These are phyloP conservation scores for Fusarium hainanense DNA, from an alignment of 2,329 filamentous ascomycete species.

Conservation along the genomic window DNA sequence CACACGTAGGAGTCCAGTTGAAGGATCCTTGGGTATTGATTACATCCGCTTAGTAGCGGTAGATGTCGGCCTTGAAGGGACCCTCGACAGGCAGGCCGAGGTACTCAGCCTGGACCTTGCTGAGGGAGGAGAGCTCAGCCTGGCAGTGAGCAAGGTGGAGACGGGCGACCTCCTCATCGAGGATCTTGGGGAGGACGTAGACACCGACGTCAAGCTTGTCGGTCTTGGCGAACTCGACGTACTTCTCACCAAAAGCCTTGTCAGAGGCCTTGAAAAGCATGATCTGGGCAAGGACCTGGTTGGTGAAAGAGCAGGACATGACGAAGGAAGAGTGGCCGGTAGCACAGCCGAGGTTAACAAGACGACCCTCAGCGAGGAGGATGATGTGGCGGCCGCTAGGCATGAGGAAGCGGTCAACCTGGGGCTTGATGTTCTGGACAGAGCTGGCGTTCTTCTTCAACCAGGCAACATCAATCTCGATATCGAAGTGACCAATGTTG, in stretches of 20 bases:
- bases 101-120: conserved; percentile 90
- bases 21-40: conserved; percentile 54
- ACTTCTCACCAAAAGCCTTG: conserved; percentile 88
- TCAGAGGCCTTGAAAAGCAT: conserved; percentile 95
- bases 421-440: conserved; percentile 99
- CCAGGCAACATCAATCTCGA: conserved; percentile 99
- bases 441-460: conserved; percentile 95
- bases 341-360: conserved; percentile 99
- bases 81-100: conserved; percentile 86
- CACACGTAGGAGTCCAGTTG: conserved; percentile 55
- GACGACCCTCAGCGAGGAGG: conserved; percentile 96
- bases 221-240: conserved; percentile 93
- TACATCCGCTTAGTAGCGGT: conserved; percentile 59
- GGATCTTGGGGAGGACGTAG: conserved; percentile 95
- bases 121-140: conserved; percentile 90
- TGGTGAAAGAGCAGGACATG: conserved; percentile 99
- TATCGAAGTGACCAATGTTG: conserved; percentile 99
- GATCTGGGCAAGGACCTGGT: conserved; percentile 99
- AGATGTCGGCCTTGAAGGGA: conserved; percentile 89
- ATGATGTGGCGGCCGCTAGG: conserved; percentile 95
- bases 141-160: conserved; percentile 95
- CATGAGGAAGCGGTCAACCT: conserved; percentile 98
- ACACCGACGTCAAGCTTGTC: conserved; percentile 92
- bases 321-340: conserved; percentile 99
- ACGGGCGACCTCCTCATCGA: conserved; percentile 97